These are phyloP conservation scores for Extremus antarcticus DNA, from an alignment of 495 filamentous ascomycete species.

Conservation along the genomic window DNA sequence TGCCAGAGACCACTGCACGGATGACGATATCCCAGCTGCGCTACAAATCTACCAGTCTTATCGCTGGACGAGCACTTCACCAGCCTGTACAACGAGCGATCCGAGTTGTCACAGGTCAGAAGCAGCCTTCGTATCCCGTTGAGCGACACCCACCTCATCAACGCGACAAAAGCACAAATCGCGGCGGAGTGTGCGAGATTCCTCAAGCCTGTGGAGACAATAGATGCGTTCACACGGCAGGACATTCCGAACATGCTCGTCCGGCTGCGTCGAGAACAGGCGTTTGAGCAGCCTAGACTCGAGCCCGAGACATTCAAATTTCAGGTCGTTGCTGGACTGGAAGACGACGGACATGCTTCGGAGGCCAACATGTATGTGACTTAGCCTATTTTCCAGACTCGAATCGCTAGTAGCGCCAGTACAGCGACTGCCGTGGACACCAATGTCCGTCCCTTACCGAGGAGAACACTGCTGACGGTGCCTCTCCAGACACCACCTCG, in stretches of 20 bases:
- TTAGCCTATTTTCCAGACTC: too few species aligned
- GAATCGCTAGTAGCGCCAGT: too few species aligned
- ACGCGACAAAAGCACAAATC: neutral
- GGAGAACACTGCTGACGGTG: neutral
- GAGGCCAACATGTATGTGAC: neutral
- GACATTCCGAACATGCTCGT: neutral
- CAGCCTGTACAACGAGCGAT: neutral
- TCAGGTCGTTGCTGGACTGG: neutral
- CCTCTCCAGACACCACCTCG: neutral
- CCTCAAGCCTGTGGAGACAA: neutral
- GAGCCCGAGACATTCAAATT: neutral
- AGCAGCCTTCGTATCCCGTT: neutral
- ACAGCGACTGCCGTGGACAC: too few species aligned
- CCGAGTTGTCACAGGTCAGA: neutral
- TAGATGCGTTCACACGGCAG: neutral
- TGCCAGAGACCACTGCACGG: neutral
- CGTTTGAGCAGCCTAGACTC: neutral
- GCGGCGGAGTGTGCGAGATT: neutral
- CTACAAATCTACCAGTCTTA: neutral
- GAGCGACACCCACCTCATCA: neutral
- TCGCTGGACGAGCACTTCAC: neutral
- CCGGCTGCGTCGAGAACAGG: neutral
- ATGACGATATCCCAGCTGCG: neutral
- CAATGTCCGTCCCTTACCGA: neutral
- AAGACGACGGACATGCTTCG: neutral